These are phyloP conservation scores for Ceratocystiopsis minuta DNA, from an alignment of 2,329 filamentous ascomycete species.

Conservation along the genomic window DNA sequence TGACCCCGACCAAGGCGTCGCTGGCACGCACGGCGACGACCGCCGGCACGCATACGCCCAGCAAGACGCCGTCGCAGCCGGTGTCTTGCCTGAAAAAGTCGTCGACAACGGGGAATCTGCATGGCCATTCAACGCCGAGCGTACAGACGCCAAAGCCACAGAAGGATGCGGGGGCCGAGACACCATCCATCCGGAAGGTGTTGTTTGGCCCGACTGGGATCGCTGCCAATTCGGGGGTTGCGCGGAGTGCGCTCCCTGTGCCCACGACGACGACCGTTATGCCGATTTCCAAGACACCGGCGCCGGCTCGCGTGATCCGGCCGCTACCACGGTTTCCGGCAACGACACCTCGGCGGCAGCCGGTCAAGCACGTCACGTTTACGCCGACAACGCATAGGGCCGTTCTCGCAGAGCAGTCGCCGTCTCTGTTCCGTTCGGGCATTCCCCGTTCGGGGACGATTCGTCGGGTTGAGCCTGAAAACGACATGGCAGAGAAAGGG, in stretches of 20 bases:
- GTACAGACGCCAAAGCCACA: too few species aligned
- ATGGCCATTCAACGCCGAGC: background rate
- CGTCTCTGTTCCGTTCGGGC: conserved; percentile 35
- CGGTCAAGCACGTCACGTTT: conserved; percentile 61
- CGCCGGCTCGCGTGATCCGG: conserved; percentile 28
- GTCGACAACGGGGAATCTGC: conserved; percentile 30
- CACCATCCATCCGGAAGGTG: too few species aligned
- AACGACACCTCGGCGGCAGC: conserved; percentile 50
- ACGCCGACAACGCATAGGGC: conserved; percentile 47
- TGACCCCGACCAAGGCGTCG: conserved; percentile 66
- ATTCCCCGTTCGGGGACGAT: conserved; percentile 22
- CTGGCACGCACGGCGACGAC: conserved; percentile 38
- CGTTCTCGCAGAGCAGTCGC: conserved; percentile 28
- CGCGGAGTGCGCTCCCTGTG: conserved; percentile 30
- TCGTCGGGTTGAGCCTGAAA: conserved; percentile 10
- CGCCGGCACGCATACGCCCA: conserved; percentile 34
- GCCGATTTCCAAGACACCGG: conserved; percentile 27
- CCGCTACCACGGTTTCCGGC: conserved; percentile 32
- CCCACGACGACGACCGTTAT: conserved; percentile 14
- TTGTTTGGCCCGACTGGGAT: background rate
- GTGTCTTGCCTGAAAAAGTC: conserved; percentile 27
- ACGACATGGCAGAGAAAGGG: conserved; percentile 1
- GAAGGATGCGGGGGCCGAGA: too few species aligned
- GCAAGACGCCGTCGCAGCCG: conserved; percentile 24
- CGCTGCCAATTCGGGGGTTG: conserved; percentile 12